Conservation (phyloP, 805 yeast genomes). For the Pichia occidentalis region DNA sequence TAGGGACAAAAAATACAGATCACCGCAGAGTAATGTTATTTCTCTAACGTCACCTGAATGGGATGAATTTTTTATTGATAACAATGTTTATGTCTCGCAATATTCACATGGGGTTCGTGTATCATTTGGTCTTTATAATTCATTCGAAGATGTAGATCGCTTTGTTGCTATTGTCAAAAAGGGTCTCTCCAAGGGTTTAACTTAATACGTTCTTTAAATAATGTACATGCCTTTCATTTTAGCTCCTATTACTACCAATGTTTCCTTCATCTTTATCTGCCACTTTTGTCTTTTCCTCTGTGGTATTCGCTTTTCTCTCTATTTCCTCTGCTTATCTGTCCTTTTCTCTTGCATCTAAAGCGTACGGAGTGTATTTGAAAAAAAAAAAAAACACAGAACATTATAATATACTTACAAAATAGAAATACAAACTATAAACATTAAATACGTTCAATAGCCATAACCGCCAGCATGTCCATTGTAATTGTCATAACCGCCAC, state of each 20-base stretch:
- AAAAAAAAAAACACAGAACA: no score
- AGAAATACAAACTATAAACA: neutral
- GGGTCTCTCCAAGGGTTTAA: neutral
- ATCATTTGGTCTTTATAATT: constrained; percentile 3
- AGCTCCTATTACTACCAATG: no score
- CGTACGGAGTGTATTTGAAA: no score
- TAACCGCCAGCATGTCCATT: constrained; percentile 12
- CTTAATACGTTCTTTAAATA: no score
- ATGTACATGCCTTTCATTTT: no score
- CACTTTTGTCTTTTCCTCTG: no score
- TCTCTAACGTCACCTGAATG: neutral
- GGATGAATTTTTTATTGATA: neutral
- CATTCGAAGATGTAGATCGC: neutral
- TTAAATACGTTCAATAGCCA: constrained; percentile 1
- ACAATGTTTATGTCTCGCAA: neutral
- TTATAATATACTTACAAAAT: no score
- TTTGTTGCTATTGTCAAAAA: neutral
- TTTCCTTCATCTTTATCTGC: no score
- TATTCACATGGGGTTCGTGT: neutral
- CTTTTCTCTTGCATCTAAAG: no score
- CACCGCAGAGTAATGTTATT: constrained; percentile 6
- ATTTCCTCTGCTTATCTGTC: no score
- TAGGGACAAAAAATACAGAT: neutral
- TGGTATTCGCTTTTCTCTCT: no score
- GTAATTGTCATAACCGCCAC: constrained; percentile 10